Evolutionary conservation across 306 rosid genomes (phyloP), one percentile per base, ranked within the genome.

Genomic region (Inga laurina): DNA sequence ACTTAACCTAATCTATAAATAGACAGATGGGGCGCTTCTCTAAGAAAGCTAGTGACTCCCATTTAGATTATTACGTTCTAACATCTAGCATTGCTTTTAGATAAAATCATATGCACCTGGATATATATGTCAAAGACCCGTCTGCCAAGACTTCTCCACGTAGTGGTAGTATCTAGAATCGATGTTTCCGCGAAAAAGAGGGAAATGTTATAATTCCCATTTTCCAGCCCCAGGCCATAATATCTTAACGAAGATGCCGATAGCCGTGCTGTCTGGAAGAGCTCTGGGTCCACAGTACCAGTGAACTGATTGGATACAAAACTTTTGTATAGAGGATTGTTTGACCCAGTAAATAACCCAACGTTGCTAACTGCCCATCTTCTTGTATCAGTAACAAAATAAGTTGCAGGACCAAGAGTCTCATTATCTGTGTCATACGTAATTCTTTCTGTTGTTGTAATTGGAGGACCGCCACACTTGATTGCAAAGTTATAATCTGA

Each of bases 211-310:
- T 94, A 94, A 83, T 85, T 79, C 8, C 97, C 97, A 74, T 93
- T 91, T 76, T 93, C 83, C 56, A 93, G 88, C 62, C 98, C 97
- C 59, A 93, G 45, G 15, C 98, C 97, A 83, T 86, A 91, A 84
- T 94, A 93, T 86, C 98, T 88, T 72, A 94, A 74, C 11, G 98
- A 94, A 46, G 97, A 94, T 83, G 97, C 86, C 77, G 98, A 93
- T 59, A 94, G 74, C 14, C 98, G 85, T 27, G 90, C 88, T 69
- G 94, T 89, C 84, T 94, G 97, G 69, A 89, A 93, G 51, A 94
- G 86, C 83, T 86, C 94, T 0, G 94, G 0, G 59, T 91, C 79
- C 66, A 90, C 34, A 72, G 93, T 80, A 56, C 75, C 84, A 59
- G 84, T 71, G 85, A 93, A 87, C 76, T 88, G 93, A 68, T 89